Base-by-base conservation (phyloP, 106 monocot species). In the Vanilla planifolia region DNA sequence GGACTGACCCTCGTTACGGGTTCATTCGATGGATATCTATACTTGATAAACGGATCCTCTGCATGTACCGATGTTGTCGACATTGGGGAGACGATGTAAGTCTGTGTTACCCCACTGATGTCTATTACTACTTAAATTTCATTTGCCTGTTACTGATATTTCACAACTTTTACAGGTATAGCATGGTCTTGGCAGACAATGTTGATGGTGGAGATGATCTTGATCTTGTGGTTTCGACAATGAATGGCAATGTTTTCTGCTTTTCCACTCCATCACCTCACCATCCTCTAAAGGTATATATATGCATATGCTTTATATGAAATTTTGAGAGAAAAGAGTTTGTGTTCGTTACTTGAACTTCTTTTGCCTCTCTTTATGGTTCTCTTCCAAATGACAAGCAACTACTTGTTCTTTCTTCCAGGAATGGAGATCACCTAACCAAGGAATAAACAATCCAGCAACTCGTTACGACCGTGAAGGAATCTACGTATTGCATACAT, bases 141-240 rank as follows among this genome's bases (percentile, higher is more conserved):
- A 43, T 27, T 15, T 61, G 11, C 25, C 8, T 61, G 40, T 20
- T 13, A 26, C 25, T 26, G 2, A 61, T 27, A 25, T 43, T 40
- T 65, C 23, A 47, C 53, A 33, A 57, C 25, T 55, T 75, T 59
- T 36, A 27, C 88, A 98, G 98, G 24, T 98, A 98, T 67, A 83
- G 73, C 51, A 88, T 92, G 91, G 92, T 85, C 48, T 66, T 98
- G 64, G 98, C 92, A 45, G 98, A 98, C 67, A 98, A 98, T 67
- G 75, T 98, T 66, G 98, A 98, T 78, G 98, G 98, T 75, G 98
- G 98, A 64, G 98, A 98, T 67, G 98, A 98, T 72, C 88, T 99
- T 42, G 98, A 99, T 77, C 82, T 99, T 51, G 71, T 99, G 67
- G 92, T 99, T 33, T 62, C 88, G n/a, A 99, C 98, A 48, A 99